These are phyloP conservation scores for Teunomyces panamensis DNA, from an alignment of 805 yeast genomes.

Conservation along the genomic window DNA sequence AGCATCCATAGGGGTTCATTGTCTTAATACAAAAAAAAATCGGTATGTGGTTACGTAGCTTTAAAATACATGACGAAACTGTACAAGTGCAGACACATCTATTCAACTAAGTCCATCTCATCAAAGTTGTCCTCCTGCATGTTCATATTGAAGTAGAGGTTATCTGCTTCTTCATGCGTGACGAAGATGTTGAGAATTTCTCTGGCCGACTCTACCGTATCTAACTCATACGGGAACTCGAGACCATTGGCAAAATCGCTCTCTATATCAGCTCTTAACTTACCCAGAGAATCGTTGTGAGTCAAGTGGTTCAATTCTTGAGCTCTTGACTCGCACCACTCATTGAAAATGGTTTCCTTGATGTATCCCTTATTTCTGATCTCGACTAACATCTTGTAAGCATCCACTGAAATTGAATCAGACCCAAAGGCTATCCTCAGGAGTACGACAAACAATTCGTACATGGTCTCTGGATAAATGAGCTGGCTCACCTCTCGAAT, in stretches of 20 bases:
- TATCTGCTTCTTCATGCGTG: slow-evolving; percentile 78
- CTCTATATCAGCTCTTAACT: slow-evolving; percentile 34
- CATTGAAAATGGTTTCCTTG: slow-evolving; percentile 39
- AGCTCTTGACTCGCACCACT: slow-evolving; percentile 41
- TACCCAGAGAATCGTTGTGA: slow-evolving; percentile 11
- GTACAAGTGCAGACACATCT: neutral
- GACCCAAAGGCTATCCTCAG: slow-evolving; percentile 53
- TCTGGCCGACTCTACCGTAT: slow-evolving; percentile 65
- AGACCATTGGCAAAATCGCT: slow-evolving; percentile 53
- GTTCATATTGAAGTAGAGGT: slow-evolving; percentile 65
- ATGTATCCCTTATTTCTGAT: slow-evolving; percentile 31
- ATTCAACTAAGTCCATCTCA: slow-evolving; percentile 21
- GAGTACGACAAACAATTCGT: slow-evolving; percentile 48
- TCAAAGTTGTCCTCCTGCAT: slow-evolving; percentile 25
- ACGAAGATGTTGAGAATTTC: slow-evolving; percentile 65
- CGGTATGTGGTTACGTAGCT: slow-evolving; percentile 4
- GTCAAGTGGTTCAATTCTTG: slow-evolving; percentile 32
- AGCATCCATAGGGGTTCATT: slow-evolving; percentile 3
- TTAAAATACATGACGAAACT: slow-evolving; percentile 1
- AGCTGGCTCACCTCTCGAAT: slow-evolving; percentile 26
- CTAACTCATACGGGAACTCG: slow-evolving; percentile 60
- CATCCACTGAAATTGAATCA: slow-evolving; percentile 38
- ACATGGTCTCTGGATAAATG: slow-evolving; percentile 38
- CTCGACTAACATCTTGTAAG: slow-evolving; percentile 31
- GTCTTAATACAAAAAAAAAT: slow-evolving; percentile 3